Conservation (phyloP, 2,329 filamentous ascomycete species). For the Metarhizium brunneum region DNA sequence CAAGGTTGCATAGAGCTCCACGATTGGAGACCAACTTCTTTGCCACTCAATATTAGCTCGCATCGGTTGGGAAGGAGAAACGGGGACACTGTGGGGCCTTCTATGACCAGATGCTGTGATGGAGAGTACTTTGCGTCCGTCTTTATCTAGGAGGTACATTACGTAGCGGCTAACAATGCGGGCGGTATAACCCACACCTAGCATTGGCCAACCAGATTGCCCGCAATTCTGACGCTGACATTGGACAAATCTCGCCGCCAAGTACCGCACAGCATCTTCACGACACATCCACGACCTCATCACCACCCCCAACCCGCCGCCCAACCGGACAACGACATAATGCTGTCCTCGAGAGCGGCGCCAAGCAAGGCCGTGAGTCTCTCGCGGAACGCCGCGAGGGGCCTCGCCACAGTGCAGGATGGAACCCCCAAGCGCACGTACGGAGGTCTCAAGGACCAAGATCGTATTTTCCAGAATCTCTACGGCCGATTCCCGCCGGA, state of each 20-base stretch:
- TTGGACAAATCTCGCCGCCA: slow-evolving; percentile 21
- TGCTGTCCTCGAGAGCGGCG: slow-evolving; percentile 36
- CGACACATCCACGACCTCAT: slow-evolving; percentile 16
- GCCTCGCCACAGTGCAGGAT: slow-evolving; percentile 76
- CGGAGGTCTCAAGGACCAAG: slow-evolving; percentile 88
- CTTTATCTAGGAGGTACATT: too few species aligned
- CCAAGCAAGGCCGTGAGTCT: slow-evolving; percentile 28
- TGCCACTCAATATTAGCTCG: not conserved
- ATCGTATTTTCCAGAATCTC: slow-evolving; percentile 98
- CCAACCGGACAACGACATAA: slow-evolving; percentile 24
- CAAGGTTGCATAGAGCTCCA: too few species aligned
- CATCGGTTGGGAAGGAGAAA: not conserved
- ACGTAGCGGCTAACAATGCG: slow-evolving; percentile 20
- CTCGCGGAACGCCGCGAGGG: slow-evolving; percentile 45
- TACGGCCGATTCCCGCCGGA: slow-evolving; percentile 90
- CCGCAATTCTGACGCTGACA: slow-evolving; percentile 28
- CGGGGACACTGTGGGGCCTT: not conserved
- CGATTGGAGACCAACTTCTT: too few species aligned
- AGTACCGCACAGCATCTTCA: slow-evolving; percentile 25
- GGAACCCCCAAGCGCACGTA: slow-evolving; percentile 61
- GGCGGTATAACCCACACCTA: slow-evolving; percentile 17
- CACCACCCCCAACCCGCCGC: slow-evolving; percentile 7
- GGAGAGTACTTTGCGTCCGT: not conserved
- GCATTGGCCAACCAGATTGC: slow-evolving; percentile 32
- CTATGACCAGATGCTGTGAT: not conserved